Conservation (phyloP, 129 eudicot species). For the Dittrichia graveolens region DNA sequence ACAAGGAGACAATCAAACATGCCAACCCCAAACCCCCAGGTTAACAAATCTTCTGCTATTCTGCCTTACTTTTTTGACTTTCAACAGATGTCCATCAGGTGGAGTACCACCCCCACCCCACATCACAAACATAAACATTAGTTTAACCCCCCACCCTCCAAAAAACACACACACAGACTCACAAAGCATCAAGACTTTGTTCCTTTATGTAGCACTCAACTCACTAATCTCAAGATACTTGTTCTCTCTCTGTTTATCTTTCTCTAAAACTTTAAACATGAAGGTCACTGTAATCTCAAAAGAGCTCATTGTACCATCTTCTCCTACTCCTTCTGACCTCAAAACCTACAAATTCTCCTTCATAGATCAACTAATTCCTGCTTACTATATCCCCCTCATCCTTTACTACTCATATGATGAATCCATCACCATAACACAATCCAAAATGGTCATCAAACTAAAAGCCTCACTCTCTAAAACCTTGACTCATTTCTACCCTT, state of each 20-base stretch:
- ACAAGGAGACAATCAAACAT: no score
- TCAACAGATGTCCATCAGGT: no score
- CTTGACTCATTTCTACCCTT: constrained; percentile 45
- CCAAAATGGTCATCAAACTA: constrained; percentile 32
- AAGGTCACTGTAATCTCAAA: constrained; percentile 36
- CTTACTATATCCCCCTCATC: constrained; percentile 36
- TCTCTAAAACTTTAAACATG: constrained; percentile 27
- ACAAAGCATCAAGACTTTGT: constrained; percentile 1
- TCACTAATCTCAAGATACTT: background rate
- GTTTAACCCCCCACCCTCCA: background rate
- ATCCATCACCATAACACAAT: constrained; percentile 30
- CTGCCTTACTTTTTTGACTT: no score
- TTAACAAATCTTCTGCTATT: no score
- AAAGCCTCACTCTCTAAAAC: constrained; percentile 45
- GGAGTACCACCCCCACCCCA: no score
- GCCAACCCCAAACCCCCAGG: no score
- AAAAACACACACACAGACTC: no score
- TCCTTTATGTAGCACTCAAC: constrained; percentile 12
- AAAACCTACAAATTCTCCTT: constrained; percentile 40
- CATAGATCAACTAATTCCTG: constrained; percentile 36
- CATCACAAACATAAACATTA: background rate
- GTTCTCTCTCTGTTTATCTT: constrained; percentile 4
- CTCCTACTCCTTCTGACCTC: constrained; percentile 38
- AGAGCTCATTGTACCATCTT: constrained; percentile 46
- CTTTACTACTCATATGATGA: constrained; percentile 34